These are phyloP conservation scores for Coniferiporia weirii DNA, from an alignment of 1,284 basidiomycete genomes.

Conservation along the genomic window DNA sequence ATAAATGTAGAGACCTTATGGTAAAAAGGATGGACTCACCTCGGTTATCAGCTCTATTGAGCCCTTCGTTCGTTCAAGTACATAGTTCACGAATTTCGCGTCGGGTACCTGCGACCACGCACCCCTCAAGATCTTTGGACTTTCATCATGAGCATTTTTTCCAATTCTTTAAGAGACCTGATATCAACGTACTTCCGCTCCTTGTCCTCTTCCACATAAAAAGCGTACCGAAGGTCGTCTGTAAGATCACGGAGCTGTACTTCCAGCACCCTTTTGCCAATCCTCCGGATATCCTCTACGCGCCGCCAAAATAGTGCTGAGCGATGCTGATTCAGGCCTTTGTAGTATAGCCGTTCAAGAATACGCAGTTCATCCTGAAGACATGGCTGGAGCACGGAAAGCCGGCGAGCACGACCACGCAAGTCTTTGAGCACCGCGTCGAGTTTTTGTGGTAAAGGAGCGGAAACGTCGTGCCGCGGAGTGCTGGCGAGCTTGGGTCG, in stretches of 20 bases:
- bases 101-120: conserved; percentile 23
- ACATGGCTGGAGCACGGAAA: conserved; percentile 39
- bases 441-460: conserved; percentile 36
- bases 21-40: conserved; percentile 14
- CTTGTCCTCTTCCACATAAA: conserved; percentile 43
- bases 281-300: conserved; percentile 53
- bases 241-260: conserved; percentile 38
- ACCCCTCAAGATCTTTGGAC: conserved; percentile 20
- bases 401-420: conserved; percentile 46
- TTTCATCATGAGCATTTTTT: conserved; percentile 5
- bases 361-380: conserved; percentile 53
- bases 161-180: neutral
- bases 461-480: conserved; percentile 34
- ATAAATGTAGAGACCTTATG: conserved; percentile 1
- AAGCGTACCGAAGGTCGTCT: conserved; percentile 48
- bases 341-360: conserved; percentile 68
- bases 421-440: conserved; percentile 57
- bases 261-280: conserved; percentile 44
- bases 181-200: conserved; percentile 38
- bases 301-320: conserved; percentile 66
- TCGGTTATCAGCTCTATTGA: conserved; percentile 17
- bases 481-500: conserved; percentile 22
- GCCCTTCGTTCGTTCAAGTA: conserved; percentile 15
- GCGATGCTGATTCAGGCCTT: conserved; percentile 75
- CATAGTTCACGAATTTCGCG: conserved; percentile 14